These are phyloP conservation scores for Drechmeria coniospora DNA, from an alignment of 2,329 filamentous ascomycete species.

Conservation along the genomic window DNA sequence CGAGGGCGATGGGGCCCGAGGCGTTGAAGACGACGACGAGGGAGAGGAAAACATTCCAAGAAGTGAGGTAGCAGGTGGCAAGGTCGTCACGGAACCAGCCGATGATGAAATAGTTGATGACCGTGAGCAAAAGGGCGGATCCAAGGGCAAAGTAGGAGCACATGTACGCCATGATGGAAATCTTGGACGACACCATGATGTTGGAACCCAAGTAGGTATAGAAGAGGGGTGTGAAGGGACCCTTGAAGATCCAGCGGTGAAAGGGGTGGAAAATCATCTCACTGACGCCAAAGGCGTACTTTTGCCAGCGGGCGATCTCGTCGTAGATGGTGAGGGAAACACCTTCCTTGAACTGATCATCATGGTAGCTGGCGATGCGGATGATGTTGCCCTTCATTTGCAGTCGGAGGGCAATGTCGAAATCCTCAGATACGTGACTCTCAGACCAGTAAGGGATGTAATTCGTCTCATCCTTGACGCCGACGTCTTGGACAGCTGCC, in stretches of 20 bases:
- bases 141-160: slow-evolving; percentile 60
- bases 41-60: slow-evolving; percentile 46
- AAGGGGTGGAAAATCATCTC: slow-evolving; percentile 57
- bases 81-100: slow-evolving; percentile 55
- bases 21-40: slow-evolving; percentile 51
- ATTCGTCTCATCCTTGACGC: slow-evolving; percentile 19
- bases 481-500: slow-evolving; percentile 19
- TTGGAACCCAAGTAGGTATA: slow-evolving; percentile 41
- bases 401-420: slow-evolving; percentile 58
- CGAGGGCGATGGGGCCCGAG: slow-evolving; percentile 44
- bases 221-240: slow-evolving; percentile 53
- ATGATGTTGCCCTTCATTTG: slow-evolving; percentile 54
- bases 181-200: slow-evolving; percentile 49
- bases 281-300: slow-evolving; percentile 58
- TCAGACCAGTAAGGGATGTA: slow-evolving; percentile 62
- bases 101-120: slow-evolving; percentile 55
- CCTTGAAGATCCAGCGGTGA: slow-evolving; percentile 41
- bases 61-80: slow-evolving; percentile 53
- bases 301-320: slow-evolving; percentile 57
- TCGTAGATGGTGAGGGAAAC: slow-evolving; percentile 61
- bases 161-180: slow-evolving; percentile 57
- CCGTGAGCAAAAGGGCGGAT: slow-evolving; percentile 48
- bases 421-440: slow-evolving; percentile 61
- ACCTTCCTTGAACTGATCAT: slow-evolving; percentile 57
- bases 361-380: slow-evolving; percentile 53